Base-by-base conservation (phyloP, 148 eudicot species). In the Vaccinium myrtillus region DNA sequence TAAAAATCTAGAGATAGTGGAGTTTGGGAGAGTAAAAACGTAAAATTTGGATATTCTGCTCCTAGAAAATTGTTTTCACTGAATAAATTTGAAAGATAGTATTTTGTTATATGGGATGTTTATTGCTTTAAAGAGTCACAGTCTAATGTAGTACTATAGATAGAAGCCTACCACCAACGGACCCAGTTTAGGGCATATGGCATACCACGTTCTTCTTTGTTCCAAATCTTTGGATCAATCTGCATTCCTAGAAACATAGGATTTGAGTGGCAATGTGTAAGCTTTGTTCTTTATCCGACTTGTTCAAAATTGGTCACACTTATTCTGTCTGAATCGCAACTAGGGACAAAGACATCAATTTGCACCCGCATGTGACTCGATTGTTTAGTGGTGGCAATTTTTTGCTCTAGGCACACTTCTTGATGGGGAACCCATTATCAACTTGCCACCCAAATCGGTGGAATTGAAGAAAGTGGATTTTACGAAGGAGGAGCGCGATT, bases 371-470 rank as follows among this genome's bases (percentile, higher is more conserved):
- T 27, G 56, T 51, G 43, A 78, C 86, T 30, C n/a, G 18, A 78
- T 59, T 54, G 53, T 61, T 32, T 21, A 69, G 83, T 86, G 54
- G 13, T 80, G 78, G 77, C 78, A 75, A 77, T 79, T 69, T 81
- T 81, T 91, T 88, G 58, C 67, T 85, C 4, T 50, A 97, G 99
- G 94, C 81, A 97, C 95, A 27, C 90, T 89, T 86, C 90, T 97
- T 85, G 98, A 97, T 86, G 99, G 99, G 13, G 86, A 95, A 89
- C 99, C 99, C 80, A 97, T 97, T 21, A 92, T 95, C 50, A 88
- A 83, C 78, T 87, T 97, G 75, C 99, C 99, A n/a, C 98, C 98
- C 16, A 97, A 97, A 89, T 83, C 87, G 14, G 90, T 97, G 55
- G 91, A 88, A 83, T 80, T 97, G 90, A 93, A 87, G 89, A 94